phyloP scores from a whole-genome alignment of 192 early-diverging fungal species.

The Coemansia pectinata region DNA sequence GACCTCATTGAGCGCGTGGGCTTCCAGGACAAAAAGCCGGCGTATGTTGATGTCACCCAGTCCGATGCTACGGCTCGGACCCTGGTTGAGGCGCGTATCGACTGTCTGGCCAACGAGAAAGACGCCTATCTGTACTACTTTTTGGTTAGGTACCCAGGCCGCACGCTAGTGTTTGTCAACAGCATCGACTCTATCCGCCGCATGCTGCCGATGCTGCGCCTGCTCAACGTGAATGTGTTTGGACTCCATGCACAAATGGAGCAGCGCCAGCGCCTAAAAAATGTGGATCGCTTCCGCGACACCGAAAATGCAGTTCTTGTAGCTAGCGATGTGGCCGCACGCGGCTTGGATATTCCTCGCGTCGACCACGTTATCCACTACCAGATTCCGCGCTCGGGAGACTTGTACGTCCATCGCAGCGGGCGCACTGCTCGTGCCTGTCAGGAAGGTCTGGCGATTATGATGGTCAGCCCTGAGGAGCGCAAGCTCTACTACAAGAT shows the following conservation, averaged over 20 bases:
- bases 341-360: slow-evolving; percentile 90
- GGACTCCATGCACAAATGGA: slow-evolving; percentile 96
- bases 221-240: slow-evolving; percentile 72
- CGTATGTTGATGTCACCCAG: slow-evolving; percentile 72
- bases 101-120: slow-evolving; percentile 83
- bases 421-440: slow-evolving; percentile 92
- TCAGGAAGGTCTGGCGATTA: slow-evolving; percentile 77
- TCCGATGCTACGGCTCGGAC: slow-evolving; percentile 67
- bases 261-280: slow-evolving; percentile 91
- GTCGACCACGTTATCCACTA: slow-evolving; percentile 97
- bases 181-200: slow-evolving; percentile 91
- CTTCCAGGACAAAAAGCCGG: slow-evolving; percentile 74
- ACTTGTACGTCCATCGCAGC: slow-evolving; percentile 95
- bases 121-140: slow-evolving; percentile 88
- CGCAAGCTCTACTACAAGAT: slow-evolving; percentile 78
- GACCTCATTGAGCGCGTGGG: slow-evolving; percentile 74
- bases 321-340: slow-evolving; percentile 94
- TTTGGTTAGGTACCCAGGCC: slow-evolving; percentile 78
- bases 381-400: slow-evolving; percentile 86
- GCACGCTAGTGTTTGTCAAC: slow-evolving; percentile 95
- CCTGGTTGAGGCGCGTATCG: slow-evolving; percentile 81
- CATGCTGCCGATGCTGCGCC: slow-evolving; percentile 78
- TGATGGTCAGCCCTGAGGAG: slow-evolving; percentile 86
- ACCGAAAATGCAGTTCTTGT: slow-evolving; percentile 77
- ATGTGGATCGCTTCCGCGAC: slow-evolving; percentile 83